Percentiles rank a stretch among this genome's conserved stretches.
Conservation (phyloP, 2,329 filamentous ascomycete species). For the Blastomyces percursus region DNA sequence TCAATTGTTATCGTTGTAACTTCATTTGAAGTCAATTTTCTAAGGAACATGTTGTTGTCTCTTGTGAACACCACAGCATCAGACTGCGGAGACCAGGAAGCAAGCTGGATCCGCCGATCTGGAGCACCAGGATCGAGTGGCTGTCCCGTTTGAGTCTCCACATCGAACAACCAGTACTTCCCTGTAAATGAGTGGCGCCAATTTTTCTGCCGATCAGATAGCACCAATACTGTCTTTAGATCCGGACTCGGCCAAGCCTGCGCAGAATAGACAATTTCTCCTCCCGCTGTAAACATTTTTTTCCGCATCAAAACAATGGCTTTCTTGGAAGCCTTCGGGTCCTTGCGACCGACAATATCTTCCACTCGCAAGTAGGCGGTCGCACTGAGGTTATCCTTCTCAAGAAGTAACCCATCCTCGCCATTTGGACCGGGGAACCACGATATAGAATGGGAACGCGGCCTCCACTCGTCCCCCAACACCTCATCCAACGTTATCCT, state of each 20-base stretch:
- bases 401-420: conserved; percentile 70
- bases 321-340: conserved; percentile 29
- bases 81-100: conserved; percentile 78
- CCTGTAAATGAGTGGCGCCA: conserved; percentile 87
- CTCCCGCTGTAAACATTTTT: conserved; percentile 49
- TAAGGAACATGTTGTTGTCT: conserved; percentile 81
- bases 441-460: conserved; percentile 32
- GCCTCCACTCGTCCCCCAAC: conserved; percentile 21
- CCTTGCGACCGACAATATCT: conserved; percentile 57
- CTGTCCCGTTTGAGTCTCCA: conserved; percentile 64
- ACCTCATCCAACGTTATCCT: conserved; percentile 24
- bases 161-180: conserved; percentile 85
- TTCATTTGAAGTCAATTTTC: conserved; percentile 50
- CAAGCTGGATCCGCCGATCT: conserved; percentile 62
- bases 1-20: conserved; percentile 71
- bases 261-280: conserved; percentile 44
- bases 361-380: conserved; percentile 68
- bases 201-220: conserved; percentile 59
- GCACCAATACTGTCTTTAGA: conserved; percentile 75
- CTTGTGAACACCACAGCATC: conserved; percentile 82
- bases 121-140: conserved; percentile 62
- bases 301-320: conserved; percentile 66
- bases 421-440: conserved; percentile 40
- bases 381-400: conserved; percentile 44
- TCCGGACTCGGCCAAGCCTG: conserved; percentile 68